Conservation (phyloP, 1,284 basidiomycete species). For the Phlebopus sp. region DNA sequence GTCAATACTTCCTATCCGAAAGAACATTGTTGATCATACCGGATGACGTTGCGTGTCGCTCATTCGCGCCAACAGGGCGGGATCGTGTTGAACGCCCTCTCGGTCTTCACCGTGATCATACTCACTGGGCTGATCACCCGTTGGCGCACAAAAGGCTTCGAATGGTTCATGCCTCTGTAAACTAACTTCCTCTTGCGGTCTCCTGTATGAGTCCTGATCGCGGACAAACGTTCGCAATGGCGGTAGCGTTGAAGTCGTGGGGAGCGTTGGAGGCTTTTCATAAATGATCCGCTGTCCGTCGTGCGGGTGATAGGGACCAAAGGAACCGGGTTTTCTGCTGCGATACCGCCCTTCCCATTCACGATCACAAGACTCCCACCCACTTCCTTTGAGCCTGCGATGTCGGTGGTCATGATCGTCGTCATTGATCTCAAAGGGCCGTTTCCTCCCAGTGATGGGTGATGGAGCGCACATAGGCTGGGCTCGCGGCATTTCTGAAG, state of each 20-base stretch:
- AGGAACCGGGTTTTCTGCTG: conserved; percentile 1
- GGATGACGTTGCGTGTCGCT: conserved; percentile 16
- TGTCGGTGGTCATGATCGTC: conserved; percentile 19
- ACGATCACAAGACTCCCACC: conserved; percentile 18
- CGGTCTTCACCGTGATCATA: conserved; percentile 15
- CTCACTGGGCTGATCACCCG: conserved; percentile 7
- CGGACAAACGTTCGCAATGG: not conserved
- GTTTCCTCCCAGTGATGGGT: conserved; percentile 22
- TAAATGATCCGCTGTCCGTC: conserved; percentile 9
- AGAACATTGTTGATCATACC: conserved; percentile 13
- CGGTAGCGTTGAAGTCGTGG: not conserved
- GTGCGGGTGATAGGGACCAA: no score
- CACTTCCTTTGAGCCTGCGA: conserved; percentile 23
- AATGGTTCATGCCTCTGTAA: conserved; percentile 13
- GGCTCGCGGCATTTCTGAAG: conserved; percentile 9
- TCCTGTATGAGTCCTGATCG: conserved; percentile 13
- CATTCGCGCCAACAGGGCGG: conserved; percentile 27
- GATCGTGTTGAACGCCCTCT: conserved; percentile 14
- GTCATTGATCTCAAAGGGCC: conserved; percentile 19
- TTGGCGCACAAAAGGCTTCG: not conserved
- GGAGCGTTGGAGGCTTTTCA: conserved; percentile 8
- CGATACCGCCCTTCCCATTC: conserved; percentile 2
- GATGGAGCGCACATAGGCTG: conserved; percentile 18
- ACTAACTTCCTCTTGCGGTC: conserved; percentile 14
- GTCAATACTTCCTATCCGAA: not conserved